Evolutionary conservation across 441 rosid genomes (phyloP).

Genomic region (Metrosideros polymorpha): DNA sequence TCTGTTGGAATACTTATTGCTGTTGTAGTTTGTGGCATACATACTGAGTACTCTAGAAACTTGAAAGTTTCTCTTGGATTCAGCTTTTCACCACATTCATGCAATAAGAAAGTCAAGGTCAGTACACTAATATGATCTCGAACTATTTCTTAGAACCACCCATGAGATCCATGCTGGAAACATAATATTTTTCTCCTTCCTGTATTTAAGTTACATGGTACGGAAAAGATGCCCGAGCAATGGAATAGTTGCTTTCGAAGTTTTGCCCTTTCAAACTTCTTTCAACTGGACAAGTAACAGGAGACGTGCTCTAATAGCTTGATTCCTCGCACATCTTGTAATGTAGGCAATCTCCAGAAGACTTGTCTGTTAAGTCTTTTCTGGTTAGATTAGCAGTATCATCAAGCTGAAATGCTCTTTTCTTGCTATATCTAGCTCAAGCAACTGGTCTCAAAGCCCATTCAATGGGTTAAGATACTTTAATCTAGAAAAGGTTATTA

Average conservation of each 20-base stretch:
- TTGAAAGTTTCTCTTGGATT: neutral
- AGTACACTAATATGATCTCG: neutral
- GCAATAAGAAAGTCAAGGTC: neutral
- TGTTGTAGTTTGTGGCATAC: neutral
- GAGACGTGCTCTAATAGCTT: neutral
- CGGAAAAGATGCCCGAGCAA: neutral
- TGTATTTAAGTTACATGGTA: neutral
- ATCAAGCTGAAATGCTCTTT: neutral
- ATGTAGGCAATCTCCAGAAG: neutral
- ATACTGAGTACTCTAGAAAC: neutral
- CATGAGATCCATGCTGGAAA: neutral
- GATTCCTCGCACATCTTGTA: neutral
- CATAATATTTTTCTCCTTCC: neutral
- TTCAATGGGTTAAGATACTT: neutral
- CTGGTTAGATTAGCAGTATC: neutral
- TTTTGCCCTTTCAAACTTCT: neutral
- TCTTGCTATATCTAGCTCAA: neutral
- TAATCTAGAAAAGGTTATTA: neutral
- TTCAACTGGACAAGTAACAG: neutral
- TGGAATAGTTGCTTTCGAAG: neutral
- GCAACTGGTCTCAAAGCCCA: neutral
- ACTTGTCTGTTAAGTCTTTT: neutral
- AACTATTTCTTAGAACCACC: neutral
- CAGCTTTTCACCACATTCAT: neutral
- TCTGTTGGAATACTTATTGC: neutral